Base-by-base conservation (phyloP, 2,329 filamentous ascomycete species). In the Bipolaris zeicola region DNA sequence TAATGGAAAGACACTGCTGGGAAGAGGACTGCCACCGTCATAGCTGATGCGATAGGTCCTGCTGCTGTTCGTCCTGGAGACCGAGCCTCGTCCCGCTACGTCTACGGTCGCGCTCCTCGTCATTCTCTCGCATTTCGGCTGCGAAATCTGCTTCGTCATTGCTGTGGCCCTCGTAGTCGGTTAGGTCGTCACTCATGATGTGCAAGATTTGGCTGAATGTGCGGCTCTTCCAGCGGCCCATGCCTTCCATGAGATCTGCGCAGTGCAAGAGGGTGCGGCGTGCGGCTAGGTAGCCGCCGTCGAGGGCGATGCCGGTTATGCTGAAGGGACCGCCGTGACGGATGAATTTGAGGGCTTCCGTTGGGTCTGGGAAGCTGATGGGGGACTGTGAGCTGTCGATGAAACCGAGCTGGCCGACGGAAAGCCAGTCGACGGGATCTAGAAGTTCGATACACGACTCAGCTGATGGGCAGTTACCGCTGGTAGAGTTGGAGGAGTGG, bases 151-250 rank as follows among this genome's bases (percentile, higher is more conserved):
- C 48, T 22, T 51, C 60, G 50, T 62, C 62, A 16, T 55, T 54
- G 11, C 36, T 54, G 18, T 38, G 47, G 1, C 50, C 52, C 13
- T 72, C 70, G 37, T 66, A 61, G 52, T 80, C 77, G 22, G 78
- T 76, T 39, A 80, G 61, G 55, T 78, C 76, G 71, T 84, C 82
- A 63, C 81, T 83, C 82, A 84, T 83, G 26, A 83, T 83, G 60
- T 82, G 80, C 46, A 84, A 65, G 48, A 84, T 81, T 61, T 82
- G 78, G 3, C 78, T 80, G 61, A 82, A 81, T 2, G 81, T 81
- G 52, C 78, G 74, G 41, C 79, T 78, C 60, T 79, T 81, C 80
- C 82, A 82, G 34, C 80, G 78, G 13, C 80, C 81, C 48, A 82
- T 79, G 38, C 82, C 82, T 53, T 83, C 82, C 67, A 84, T 77